Percentiles rank a stretch among this genome's conserved stretches.
Evolutionary conservation across 345 rosid species (phyloP).

Genomic region (Raphanus raphanistrum): DNA sequence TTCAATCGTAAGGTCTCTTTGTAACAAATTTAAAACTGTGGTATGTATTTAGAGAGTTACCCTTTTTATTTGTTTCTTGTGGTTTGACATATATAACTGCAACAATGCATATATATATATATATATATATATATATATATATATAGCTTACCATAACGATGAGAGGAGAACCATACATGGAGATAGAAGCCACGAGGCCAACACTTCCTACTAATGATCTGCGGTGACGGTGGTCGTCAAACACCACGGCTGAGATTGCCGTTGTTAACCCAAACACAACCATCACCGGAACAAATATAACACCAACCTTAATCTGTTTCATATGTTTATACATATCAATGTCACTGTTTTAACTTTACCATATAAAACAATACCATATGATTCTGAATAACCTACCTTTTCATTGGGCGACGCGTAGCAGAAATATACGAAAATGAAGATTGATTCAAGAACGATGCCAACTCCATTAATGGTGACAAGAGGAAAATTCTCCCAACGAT

Average conservation of each 20-base stretch:
- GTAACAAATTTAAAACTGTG: background rate
- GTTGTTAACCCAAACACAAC: slow-evolving; percentile 41
- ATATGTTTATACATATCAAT: background rate
- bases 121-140: background rate
- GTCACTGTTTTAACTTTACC: background rate
- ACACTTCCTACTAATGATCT: slow-evolving; percentile 67
- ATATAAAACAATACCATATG: background rate
- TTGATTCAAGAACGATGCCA: slow-evolving; percentile 67
- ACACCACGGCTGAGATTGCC: slow-evolving; percentile 44
- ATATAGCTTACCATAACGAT: slow-evolving; percentile 58
- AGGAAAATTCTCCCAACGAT: slow-evolving; percentile 76
- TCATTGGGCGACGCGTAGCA: slow-evolving; percentile 51
- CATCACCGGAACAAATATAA: slow-evolving; percentile 39
- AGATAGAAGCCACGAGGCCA: slow-evolving; percentile 57
- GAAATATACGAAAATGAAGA: slow-evolving; percentile 62
- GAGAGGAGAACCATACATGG: slow-evolving; percentile 80
- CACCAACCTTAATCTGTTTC: slow-evolving; percentile 57
- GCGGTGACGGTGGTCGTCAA: slow-evolving; percentile 68
- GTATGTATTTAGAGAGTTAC: background rate
- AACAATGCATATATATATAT: background rate
- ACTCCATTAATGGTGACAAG: slow-evolving; percentile 71
- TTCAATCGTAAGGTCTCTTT: background rate
- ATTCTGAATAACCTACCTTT: slow-evolving; percentile 46
- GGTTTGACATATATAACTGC: background rate
- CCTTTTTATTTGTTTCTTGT: background rate